A percentile compares a stretch with the other conserved stretches of the same genome.
Evolutionary conservation across 176 grass and related monocot genomes (phyloP).

Genomic region (Areca catechu): DNA sequence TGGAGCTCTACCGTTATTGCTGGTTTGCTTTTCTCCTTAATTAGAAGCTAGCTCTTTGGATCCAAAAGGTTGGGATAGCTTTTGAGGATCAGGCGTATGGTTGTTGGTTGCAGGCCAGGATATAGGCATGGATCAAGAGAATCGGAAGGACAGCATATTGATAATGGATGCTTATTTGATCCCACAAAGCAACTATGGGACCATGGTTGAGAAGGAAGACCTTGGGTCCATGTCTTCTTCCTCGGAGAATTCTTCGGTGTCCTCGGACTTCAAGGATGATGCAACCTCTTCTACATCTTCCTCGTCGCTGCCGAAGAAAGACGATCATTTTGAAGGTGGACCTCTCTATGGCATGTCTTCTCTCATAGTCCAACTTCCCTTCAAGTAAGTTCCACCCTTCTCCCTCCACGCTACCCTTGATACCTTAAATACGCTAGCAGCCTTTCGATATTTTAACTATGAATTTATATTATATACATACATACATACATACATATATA

Average conservation of each 20-base stretch:
- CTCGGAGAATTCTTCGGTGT: not conserved
- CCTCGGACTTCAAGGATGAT: not conserved
- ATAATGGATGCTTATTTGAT: constrained; percentile 5
- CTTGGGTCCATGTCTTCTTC: constrained; percentile 6
- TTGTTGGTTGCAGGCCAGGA: not conserved
- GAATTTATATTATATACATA: no score
- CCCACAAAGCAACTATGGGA: not conserved
- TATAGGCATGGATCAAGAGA: not conserved
- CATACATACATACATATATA: no score
- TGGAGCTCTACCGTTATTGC: no score
- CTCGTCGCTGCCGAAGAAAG: not conserved
- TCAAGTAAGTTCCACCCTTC: constrained; percentile 1
- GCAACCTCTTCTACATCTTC: not conserved
- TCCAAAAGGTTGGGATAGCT: no score
- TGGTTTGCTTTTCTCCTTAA: no score
- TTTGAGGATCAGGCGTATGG: not conserved
- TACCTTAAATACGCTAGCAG: no score
- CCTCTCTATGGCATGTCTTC: constrained; percentile 3
- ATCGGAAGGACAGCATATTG: no score
- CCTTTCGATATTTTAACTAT: no score
- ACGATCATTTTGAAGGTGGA: not conserved
- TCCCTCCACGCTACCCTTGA: no score
- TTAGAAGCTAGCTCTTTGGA: no score
- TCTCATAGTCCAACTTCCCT: not conserved
- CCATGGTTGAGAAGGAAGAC: constrained; percentile 7